phyloP scores from a whole-genome alignment of 2,329 filamentous ascomycete genomes.

The Aureobasidium subglaciale region DNA sequence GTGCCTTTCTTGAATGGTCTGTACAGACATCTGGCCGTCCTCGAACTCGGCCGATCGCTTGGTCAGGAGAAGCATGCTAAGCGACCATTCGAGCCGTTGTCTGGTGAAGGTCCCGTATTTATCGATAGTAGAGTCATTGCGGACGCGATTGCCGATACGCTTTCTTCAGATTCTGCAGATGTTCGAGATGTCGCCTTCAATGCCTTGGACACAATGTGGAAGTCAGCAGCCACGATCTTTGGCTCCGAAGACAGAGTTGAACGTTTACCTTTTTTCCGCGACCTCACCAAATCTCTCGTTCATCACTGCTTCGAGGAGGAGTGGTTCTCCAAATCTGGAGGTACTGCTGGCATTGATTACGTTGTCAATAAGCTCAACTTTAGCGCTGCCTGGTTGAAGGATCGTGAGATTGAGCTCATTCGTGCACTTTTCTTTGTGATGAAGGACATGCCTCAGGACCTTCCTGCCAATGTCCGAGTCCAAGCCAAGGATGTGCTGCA shows the following conservation, averaged over 20 bases:
- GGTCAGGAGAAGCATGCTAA: conserved; percentile 68
- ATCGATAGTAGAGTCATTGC: conserved; percentile 82
- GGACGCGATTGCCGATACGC: conserved; percentile 81
- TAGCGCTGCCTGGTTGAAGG: conserved; percentile 73
- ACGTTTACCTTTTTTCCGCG: conserved; percentile 74
- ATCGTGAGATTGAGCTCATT: conserved; percentile 80
- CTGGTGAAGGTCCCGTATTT: conserved; percentile 78
- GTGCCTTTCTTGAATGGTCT: conserved; percentile 69
- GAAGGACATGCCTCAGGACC: conserved; percentile 93
- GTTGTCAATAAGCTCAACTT: conserved; percentile 79
- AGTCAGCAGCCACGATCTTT: conserved; percentile 70
- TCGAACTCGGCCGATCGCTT: conserved; percentile 83
- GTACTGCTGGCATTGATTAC: conserved; percentile 81
- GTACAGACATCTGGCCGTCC: conserved; percentile 80
- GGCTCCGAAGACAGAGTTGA: conserved; percentile 65
- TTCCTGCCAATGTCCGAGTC: conserved; percentile 80
- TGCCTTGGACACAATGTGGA: conserved; percentile 70
- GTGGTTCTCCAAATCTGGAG: conserved; percentile 96
- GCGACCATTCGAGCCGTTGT: conserved; percentile 74
- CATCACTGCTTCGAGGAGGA: conserved; percentile 96
- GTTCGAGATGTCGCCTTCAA: conserved; percentile 78
- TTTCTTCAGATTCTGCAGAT: conserved; percentile 74
- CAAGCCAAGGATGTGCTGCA: conserved; percentile 79
- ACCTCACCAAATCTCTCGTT: conserved; percentile 76
- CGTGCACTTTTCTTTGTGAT: conserved; percentile 93